These are phyloP conservation scores for Leishmania arabica DNA, from an alignment of 208 protist genomes.

Conservation along the genomic window DNA sequence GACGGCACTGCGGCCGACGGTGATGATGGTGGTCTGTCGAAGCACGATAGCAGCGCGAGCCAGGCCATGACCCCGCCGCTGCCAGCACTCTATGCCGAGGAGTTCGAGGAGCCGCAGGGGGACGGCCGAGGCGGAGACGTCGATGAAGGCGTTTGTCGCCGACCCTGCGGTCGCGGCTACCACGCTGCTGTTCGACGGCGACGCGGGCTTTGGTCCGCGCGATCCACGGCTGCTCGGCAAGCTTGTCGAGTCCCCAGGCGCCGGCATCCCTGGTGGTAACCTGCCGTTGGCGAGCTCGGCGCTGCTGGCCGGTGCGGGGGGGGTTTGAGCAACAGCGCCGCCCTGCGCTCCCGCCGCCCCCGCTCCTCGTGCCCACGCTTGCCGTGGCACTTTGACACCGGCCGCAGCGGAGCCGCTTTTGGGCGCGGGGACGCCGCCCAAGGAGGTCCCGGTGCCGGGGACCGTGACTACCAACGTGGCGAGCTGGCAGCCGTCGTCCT, in stretches of 20 bases:
- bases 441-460: background rate
- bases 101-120: conserved; percentile 53
- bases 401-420: conserved; percentile 16
- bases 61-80: conserved; percentile 17
- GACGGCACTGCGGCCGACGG: conserved; percentile 3
- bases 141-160: conserved; percentile 9
- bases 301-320: too few species aligned
- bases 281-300: too few species aligned
- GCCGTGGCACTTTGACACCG: background rate
- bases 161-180: conserved; percentile 26
- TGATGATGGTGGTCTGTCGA: background rate
- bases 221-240: conserved; percentile 9
- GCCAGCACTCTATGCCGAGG: conserved; percentile 52
- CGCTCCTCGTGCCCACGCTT: conserved; percentile 5
- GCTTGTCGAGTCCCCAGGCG: conserved; percentile 17
- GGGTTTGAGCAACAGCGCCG: too few species aligned
- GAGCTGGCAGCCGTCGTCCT: background rate
- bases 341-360: conserved; percentile 5
- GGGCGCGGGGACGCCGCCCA: background rate
- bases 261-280: conserved; percentile 1
- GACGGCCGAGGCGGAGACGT: conserved; percentile 22
- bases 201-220: conserved; percentile 23
- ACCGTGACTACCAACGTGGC: background rate
- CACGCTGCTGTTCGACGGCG: conserved; percentile 29
- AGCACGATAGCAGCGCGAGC: conserved; percentile 2